Evolutionary conservation across 768 basidiomycete species (phyloP).

Genomic region (Kwoniella heveanensis): DNA sequence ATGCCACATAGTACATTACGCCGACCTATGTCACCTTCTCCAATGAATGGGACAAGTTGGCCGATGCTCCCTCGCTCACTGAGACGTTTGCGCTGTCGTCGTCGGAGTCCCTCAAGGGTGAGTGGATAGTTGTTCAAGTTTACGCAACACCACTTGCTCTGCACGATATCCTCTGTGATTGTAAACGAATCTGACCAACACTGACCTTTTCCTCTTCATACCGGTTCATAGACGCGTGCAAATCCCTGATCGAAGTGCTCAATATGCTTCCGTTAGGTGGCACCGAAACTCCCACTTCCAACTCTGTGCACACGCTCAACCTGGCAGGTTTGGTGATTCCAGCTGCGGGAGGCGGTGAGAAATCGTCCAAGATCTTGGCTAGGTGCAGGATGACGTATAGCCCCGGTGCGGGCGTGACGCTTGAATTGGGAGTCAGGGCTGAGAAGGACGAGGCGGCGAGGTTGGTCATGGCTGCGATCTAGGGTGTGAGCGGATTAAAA

Average conservation of each 20-base stretch:
- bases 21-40: slow-evolving; percentile 92
- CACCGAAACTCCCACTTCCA: slow-evolving; percentile 74
- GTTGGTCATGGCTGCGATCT: slow-evolving; percentile 85
- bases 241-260: slow-evolving; percentile 91
- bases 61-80: slow-evolving; percentile 72
- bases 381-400: slow-evolving; percentile 95
- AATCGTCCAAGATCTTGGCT: slow-evolving; percentile 72
- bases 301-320: slow-evolving; percentile 90
- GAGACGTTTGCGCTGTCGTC: slow-evolving; percentile 92
- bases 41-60: slow-evolving; percentile 92
- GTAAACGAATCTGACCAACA: neutral
- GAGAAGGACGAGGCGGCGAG: slow-evolving; percentile 84
- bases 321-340: slow-evolving; percentile 86
- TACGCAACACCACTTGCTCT: too few relatives aligned
- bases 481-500: slow-evolving; percentile 13
- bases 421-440: slow-evolving; percentile 87
- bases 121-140: too few relatives aligned
- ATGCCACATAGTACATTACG: slow-evolving; percentile 70
- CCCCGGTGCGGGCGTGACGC: slow-evolving; percentile 82
- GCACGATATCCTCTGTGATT: neutral
- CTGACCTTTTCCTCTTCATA: too few relatives aligned
- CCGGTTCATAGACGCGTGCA: slow-evolving; percentile 82
- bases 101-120: slow-evolving; percentile 92
- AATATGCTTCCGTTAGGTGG: slow-evolving; percentile 97
- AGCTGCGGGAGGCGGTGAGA: slow-evolving; percentile 67